These are phyloP conservation scores for Dryadomyces quercivorus DNA, from an alignment of 2,329 filamentous ascomycete genomes.

Conservation along the genomic window DNA sequence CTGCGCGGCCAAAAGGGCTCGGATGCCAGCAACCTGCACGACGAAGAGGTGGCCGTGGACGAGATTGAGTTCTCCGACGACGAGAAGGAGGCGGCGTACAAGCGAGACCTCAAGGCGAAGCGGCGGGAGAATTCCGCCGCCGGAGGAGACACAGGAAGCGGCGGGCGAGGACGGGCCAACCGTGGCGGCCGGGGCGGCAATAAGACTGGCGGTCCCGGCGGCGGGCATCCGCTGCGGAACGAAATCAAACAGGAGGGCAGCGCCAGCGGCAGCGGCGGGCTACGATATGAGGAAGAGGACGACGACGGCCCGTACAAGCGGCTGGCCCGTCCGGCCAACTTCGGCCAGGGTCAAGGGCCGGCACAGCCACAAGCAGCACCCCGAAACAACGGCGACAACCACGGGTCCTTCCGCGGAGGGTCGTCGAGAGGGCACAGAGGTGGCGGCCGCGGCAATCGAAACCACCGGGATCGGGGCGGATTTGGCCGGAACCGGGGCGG, in stretches of 20 bases:
- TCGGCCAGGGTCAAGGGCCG: conserved; percentile 34
- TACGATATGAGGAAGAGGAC: conserved; percentile 58
- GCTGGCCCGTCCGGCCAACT: conserved; percentile 53
- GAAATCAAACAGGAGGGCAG: conserved; percentile 22
- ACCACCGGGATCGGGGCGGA: conserved; percentile 23
- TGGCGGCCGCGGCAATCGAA: conserved; percentile 32
- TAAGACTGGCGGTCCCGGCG: background rate
- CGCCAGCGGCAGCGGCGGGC: conserved; percentile 28
- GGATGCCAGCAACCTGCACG: conserved; percentile 88
- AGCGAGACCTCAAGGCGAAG: conserved; percentile 55
- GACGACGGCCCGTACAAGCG: conserved; percentile 62
- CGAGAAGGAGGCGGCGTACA: conserved; percentile 81
- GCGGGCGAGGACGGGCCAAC: conserved; percentile 18
- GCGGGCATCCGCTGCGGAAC: conserved; percentile 24
- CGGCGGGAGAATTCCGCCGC: conserved; percentile 33
- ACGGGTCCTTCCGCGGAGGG: conserved; percentile 1
- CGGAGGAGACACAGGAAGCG: conserved; percentile 15
- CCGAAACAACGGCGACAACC: conserved; percentile 12
- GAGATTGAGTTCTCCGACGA: conserved; percentile 96
- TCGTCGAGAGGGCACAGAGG: conserved; percentile 13
- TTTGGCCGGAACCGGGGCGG: conserved; percentile 25
- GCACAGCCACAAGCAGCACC: conserved; percentile 20
- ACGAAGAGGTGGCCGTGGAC: conserved; percentile 77
- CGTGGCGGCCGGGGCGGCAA: background rate
- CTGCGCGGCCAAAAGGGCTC: conserved; percentile 73